These are phyloP conservation scores for Aphanomyces cochlioides DNA, from an alignment of 352 stramenopile genomes.

Conservation along the genomic window DNA sequence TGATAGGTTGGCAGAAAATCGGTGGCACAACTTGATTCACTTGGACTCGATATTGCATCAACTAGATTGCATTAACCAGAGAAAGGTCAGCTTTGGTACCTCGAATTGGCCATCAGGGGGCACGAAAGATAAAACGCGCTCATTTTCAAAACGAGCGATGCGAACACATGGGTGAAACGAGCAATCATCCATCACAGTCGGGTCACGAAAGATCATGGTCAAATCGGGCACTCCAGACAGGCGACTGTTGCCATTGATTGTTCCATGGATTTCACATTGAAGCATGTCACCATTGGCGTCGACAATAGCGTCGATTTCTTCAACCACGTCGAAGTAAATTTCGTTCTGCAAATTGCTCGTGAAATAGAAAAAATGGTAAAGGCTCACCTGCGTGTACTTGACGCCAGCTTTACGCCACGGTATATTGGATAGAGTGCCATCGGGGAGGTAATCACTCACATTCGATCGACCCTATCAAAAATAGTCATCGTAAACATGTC, in stretches of 20 bases:
- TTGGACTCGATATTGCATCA: slow-evolving; percentile 85
- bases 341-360: slow-evolving; percentile 79
- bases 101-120: slow-evolving; percentile 97
- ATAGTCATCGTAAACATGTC: background rate
- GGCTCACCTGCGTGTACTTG: slow-evolving; percentile 77
- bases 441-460: slow-evolving; percentile 89
- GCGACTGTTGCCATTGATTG: slow-evolving; percentile 93
- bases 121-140: slow-evolving; percentile 96
- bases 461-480: slow-evolving; percentile 68
- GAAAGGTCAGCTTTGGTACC: slow-evolving; percentile 33
- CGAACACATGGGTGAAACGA: slow-evolving; percentile 98
- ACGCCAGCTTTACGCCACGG: slow-evolving; percentile 96
- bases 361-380: background rate
- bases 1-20: slow-evolving; percentile 85
- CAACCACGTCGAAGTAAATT: slow-evolving; percentile 98
- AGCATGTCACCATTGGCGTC: slow-evolving; percentile 88
- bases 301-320: slow-evolving; percentile 97
- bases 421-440: slow-evolving; percentile 93
- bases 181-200: slow-evolving; percentile 95
- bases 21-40: slow-evolving; percentile 79
- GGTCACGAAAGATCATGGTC: slow-evolving; percentile 95
- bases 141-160: slow-evolving; percentile 93
- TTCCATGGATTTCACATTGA: slow-evolving; percentile 92
- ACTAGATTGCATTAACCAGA: background rate
- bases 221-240: slow-evolving; percentile 93